Base-by-base conservation (phyloP, 2,329 filamentous ascomycete genomes). In the Purpureocillium takamizusanense region DNA sequence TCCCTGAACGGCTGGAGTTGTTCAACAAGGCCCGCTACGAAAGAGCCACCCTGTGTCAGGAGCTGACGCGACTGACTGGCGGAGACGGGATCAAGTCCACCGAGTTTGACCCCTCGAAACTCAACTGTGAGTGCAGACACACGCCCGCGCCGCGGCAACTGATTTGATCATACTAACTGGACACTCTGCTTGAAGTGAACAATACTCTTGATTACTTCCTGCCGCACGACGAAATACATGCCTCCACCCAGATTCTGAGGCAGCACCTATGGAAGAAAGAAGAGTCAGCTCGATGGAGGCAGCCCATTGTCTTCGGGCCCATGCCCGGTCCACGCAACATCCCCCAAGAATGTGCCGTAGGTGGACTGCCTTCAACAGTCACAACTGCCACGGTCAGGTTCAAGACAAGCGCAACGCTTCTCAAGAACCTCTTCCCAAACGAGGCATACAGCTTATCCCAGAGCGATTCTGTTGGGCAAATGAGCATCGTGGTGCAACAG, bases 21-120 rank as follows among this genome's bases (percentile, higher is more conserved):
- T 83, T 82, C 47, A 62, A 82, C 42, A 59, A 70, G 28, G 70
- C 74, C 36, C 64, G 81, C 7, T 69, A 74, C 31, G 67, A 71
- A 17, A 68, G 81, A 25, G 76, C 75, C 0, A 66, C 73, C 14
- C 61, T 41, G 10, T 72, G 83, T 6, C 79, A 83, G 47, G 63
- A 74, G 11, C 71, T 66, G 42, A 75, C 77, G 2, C 66, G 78
- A 21, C 51, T 67, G 18, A 64, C 66, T 0, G 76, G 76, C 0
- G 50, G 53, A 39, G 72, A 80, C 43, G 54, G 30, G 15, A 12
- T 64, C 3, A 55, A 59, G 2, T 57, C 61, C 1, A 52, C 53
- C 4, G 54, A 54, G 17, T 54, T 53, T 0, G 48, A 51, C 9
- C 49, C 42, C 11, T 51, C 59, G 14, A 69, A 50, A 59, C 69